Conservation (phyloP, 2,329 filamentous ascomycete species). For the Fusarium solani-melongenae region DNA sequence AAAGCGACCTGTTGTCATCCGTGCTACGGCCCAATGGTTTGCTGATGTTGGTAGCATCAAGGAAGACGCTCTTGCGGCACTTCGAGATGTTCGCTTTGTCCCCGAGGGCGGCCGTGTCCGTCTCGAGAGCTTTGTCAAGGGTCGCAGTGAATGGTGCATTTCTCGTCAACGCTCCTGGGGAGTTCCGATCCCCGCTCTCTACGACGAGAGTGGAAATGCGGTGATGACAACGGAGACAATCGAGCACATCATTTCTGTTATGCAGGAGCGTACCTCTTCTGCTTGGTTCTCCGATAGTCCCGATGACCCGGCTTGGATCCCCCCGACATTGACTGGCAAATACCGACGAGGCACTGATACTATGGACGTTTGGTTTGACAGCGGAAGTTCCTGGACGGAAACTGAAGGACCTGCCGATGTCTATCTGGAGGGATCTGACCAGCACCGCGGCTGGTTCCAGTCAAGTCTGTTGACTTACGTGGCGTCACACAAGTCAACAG, state of each 20-base stretch:
- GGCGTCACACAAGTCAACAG: conserved; percentile 64
- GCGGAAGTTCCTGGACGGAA: conserved; percentile 90
- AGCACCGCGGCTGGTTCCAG: conserved; percentile 98
- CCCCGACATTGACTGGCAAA: conserved; percentile 66
- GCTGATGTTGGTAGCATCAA: conserved; percentile 91
- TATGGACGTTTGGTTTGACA: conserved; percentile 99
- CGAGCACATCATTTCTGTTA: conserved; percentile 83
- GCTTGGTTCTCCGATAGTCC: conserved; percentile 91
- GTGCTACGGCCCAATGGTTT: conserved; percentile 98
- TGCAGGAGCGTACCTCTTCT: conserved; percentile 83
- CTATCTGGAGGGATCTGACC: conserved; percentile 93
- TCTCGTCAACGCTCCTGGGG: conserved; percentile 96
- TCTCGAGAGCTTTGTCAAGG: conserved; percentile 86
- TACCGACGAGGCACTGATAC: conserved; percentile 88
- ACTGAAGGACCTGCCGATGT: conserved; percentile 75
- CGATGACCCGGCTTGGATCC: conserved; percentile 83
- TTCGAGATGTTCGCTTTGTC: conserved; percentile 80
- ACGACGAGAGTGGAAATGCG: conserved; percentile 77
- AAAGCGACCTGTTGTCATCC: conserved; percentile 88
- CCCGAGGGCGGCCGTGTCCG: conserved; percentile 79
- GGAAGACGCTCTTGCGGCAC: conserved; percentile 73
- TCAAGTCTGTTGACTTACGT: conserved; percentile 91
- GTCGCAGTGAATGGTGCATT: conserved; percentile 96
- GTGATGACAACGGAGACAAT: conserved; percentile 84
- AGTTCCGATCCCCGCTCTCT: conserved; percentile 93